A percentile compares a stretch with the other conserved stretches of the same genome.
phyloP scores from a whole-genome alignment of 176 grass and related monocot species.

The Metroxylon sagu region DNA sequence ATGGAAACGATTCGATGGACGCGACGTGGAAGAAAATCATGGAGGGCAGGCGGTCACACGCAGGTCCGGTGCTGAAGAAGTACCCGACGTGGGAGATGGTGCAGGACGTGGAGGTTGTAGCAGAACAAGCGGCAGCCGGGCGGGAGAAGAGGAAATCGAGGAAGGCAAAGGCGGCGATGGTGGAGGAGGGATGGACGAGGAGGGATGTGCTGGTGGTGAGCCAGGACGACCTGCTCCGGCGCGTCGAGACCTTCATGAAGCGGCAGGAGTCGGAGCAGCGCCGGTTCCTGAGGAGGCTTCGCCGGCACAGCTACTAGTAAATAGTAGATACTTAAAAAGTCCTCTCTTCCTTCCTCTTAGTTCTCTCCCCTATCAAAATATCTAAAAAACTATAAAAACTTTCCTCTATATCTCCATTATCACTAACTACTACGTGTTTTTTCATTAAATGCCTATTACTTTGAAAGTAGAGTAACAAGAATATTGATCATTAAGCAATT shows the following conservation, averaged over 20 bases:
- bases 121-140: neutral
- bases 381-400: too few relatives aligned
- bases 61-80: conserved; percentile 1
- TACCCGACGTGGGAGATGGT: neutral
- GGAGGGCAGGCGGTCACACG: neutral
- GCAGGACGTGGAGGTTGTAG: neutral
- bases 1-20: conserved; percentile 17
- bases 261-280: conserved; percentile 24
- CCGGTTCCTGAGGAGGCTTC: conserved; percentile 1
- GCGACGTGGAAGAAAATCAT: conserved; percentile 26
- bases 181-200: conserved; percentile 10
- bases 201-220: conserved; percentile 6
- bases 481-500: too few relatives aligned
- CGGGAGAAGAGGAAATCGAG: neutral
- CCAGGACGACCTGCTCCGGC: conserved; percentile 25
- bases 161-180: neutral
- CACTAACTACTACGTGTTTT: too few relatives aligned
- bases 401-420: too few relatives aligned
- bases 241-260: conserved; percentile 35
- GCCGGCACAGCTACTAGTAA: neutral
- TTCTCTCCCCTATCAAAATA: too few relatives aligned
- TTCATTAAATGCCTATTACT: too few relatives aligned
- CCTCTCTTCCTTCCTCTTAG: too few relatives aligned
- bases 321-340: too few relatives aligned
- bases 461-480: too few relatives aligned